These are phyloP conservation scores for Erysimum cheiranthoides DNA, from an alignment of 345 rosid species.

Conservation along the genomic window DNA sequence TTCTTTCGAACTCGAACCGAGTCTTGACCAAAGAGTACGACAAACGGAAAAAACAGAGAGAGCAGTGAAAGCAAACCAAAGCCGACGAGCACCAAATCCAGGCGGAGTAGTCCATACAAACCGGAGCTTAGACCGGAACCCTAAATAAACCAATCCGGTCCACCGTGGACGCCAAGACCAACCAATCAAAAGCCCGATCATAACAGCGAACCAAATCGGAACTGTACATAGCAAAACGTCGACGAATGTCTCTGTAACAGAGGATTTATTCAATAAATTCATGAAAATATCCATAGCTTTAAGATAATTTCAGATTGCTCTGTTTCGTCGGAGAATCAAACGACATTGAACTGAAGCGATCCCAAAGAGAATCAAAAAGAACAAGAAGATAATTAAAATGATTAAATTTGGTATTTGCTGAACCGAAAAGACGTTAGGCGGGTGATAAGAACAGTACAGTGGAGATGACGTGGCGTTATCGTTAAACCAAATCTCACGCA, in stretches of 20 bases:
- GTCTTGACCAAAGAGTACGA: conserved; percentile 72
- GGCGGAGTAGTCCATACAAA: conserved; percentile 93
- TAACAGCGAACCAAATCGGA: conserved; percentile 95
- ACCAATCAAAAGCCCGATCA: conserved; percentile 95
- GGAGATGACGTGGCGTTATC: conserved; percentile 36
- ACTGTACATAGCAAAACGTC: conserved; percentile 90
- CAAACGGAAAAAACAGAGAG: conserved; percentile 82
- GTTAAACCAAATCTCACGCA: conserved; percentile 3
- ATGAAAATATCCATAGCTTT: conserved; percentile 67
- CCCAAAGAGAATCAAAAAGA: conserved; percentile 14
- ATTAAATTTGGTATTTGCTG: conserved; percentile 29
- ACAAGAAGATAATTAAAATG: too few relatives aligned
- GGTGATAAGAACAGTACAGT: conserved; percentile 39
- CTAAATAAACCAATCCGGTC: conserved; percentile 84
- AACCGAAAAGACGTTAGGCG: conserved; percentile 40
- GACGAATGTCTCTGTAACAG: conserved; percentile 84
- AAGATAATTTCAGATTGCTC: conserved; percentile 10
- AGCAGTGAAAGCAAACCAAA: conserved; percentile 94
- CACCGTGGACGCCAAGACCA: conserved; percentile 99
- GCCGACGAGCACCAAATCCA: conserved; percentile 91
- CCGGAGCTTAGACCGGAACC: conserved; percentile 77
- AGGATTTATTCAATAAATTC: conserved; percentile 66
- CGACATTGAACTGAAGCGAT: conserved; percentile 30
- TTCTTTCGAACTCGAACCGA: conserved; percentile 51
- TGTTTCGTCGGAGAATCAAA: conserved; percentile 27